Base-by-base conservation (phyloP, 768 basidiomycete genomes). In the Boletellus emodensis region DNA sequence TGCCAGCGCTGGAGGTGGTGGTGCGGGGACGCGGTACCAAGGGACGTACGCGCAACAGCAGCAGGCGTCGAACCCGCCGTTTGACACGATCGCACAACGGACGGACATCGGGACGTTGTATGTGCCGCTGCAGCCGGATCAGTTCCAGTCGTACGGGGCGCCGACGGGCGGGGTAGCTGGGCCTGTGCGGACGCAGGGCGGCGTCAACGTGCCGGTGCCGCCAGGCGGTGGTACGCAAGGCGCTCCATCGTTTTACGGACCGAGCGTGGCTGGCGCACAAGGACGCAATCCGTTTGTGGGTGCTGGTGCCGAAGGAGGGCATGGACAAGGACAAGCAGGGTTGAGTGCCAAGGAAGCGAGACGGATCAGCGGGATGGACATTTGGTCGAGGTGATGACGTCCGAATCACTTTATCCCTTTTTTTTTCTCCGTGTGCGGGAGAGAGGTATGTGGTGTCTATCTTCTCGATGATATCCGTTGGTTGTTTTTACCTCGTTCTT, bases 111-210 rank as follows among this genome's bases (percentile, higher is more conserved):
- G 80, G 37, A 79, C 78, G 49, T 65, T 92, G 68, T 93, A 83
- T 62, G 83, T 83, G 34, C 89, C 90, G 1, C 79, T 93, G 77
- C 90, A 91, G 64, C 85, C 90, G 32, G 90, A 92, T 22, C 84
- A 85, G 57, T 90, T 81, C 66, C 77, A 78, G 54, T 62, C 77
- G 33, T 87, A 87, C 60, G 61, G 72, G 39, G 30, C 30, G 30
- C 30, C 30, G 30, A 11, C 30, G 30, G 30, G 30, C 11, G 30
- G 30, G 30, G 30, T 30, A 3, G 30, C 11, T 11, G 30, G 30
- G 3, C 30, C 30, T 11, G 30, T 30, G 30, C 30, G 30, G 30
- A 30, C 30, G 30, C 30, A 30, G 9, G 30, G 30, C 30, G 30
- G 30, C 30, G 9, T 30, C 9, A 30, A 30, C 30, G 30, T 11